Evolutionary conservation across 208 protist genomes (phyloP), one percentile per base, ranked within the genome.

Genomic region (Leishmania amazonensis): DNA sequence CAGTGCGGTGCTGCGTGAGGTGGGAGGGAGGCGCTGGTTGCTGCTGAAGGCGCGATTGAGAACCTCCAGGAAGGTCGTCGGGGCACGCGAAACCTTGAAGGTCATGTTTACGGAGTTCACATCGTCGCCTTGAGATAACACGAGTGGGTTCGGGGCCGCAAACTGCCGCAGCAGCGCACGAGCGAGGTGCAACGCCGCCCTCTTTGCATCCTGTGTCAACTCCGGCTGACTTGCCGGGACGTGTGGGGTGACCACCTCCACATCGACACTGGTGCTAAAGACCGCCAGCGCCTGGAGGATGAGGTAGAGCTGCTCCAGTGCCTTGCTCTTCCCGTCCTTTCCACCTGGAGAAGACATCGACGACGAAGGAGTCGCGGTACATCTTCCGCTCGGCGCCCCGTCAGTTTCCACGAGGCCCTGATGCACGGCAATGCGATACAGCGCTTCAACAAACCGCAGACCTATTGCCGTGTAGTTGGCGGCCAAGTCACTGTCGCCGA

Each of bases 41-140:
- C 89, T 93, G 83, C 89, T 93, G 80, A 91, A 93, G 35, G 81
- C 70, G 45, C 78, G 83, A 74, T 95, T 95, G 0, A 95, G 73
- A n/a, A 92, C 86, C 68, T 91, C 89, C 3, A 95, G 76, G 67
- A 95, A 88, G 7, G 67, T 21, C 1, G 89, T 93, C 35, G 91
- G 91, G 2, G 81, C 83, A 57, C 79, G 68, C 4, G 75, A 31
- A 9, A 93, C 28, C 57, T 78, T 73, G 19, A 91, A 13, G 42
- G 81, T 82, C 19, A 93, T 42, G 73, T 92, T 87, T 13, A 83
- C n/a, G 6, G 78, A 0, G 21, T 49, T 75, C 0, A 85, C 81
- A 64, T 92, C 87, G 74, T 78, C 76, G 38, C 78, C 47, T 9
- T 75, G 74, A 13, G 85, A 84, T 19, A 88, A 42, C n/a, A 21